Evolutionary conservation across 352 stramenopile genomes (phyloP), one percentile per base, ranked within the genome.

Genomic region (Aphanomyces euteiches): DNA sequence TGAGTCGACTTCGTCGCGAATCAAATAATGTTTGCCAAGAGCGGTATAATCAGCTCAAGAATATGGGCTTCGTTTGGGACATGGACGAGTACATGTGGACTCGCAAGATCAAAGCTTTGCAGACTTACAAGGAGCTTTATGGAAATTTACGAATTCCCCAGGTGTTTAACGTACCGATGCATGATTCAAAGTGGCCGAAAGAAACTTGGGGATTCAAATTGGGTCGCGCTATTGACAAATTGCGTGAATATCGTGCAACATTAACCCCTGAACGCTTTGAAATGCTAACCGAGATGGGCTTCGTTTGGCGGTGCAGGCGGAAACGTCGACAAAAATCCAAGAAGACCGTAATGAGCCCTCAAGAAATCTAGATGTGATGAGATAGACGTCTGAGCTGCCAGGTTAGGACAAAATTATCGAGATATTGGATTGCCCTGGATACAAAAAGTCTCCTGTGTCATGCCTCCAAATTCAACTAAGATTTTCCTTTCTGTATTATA

Each of bases 221-320:
- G 13, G 64, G 64, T 34, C n/a, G 93, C 37, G 87, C 89, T 17
- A 61, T 61, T 37, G 13, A 39, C n/a, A 28, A 37, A 61, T 41
- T 61, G 54, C n/a, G 54, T 7, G 54, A 61, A 17, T 41, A 61
- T n/a, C 54, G n/a, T 37, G 7, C 7, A 13, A 7, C 13, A 40
- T 10, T 61, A 17, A 17, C 54, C 5, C 54, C 19, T 7, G 19
- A 61, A 13, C 54, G 54, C 7, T 12, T 61, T 37, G 54, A 39
- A 37, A 17, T 40, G 34, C 54, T 61, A 17, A 45, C 54, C 19
- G n/a, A 37, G 10, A 61, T 61, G 54, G 54, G 54, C 10, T 61
- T 61, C 36, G 21, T 61, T 13, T 61, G 54, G 54, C 54, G 54
- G n/a, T 61, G 54, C 21, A 28, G 54, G 13, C 54, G 54, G 6